Base-by-base conservation (phyloP, 2,329 filamentous ascomycete species). In the Aspergillus pseudotamarii region DNA sequence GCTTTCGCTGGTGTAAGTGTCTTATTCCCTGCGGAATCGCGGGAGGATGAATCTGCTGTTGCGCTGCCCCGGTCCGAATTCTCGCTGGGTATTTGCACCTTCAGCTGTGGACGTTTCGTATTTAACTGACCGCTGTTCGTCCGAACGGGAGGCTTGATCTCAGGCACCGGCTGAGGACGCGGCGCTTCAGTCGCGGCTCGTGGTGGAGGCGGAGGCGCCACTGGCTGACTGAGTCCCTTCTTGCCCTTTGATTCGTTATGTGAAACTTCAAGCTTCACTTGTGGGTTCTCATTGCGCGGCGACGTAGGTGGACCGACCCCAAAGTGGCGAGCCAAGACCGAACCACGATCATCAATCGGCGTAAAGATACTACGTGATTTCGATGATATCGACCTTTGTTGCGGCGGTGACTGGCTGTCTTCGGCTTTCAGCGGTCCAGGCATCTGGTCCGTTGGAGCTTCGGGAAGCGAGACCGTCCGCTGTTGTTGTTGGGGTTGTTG, bases 281-380 rank as follows among this genome's bases (percentile, higher is more conserved):
- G 60, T 10, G 74, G 59, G n/a, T 76, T 72, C 51, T 86, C 83
- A 53, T 73, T 76, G 62, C 79, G 80, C 26, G 79, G 76, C 26
- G 78, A 74, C 56, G 83, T 77, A 56, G 88, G 87, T 3, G 86
- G 83, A 11, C 87, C 84, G 68, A 91, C 86, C 19, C 88, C 89
- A 66, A 91, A 89, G 75, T 97, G 93, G 68, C 94, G 92, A 14
- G 92, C 93, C 50, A 97, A 80, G 63, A 97, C 90, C 1, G 94
- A 97, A 56, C 92, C 87, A 71, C 91, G 93, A 75, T 97, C 94
- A 72, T 98, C 95, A 66, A 99, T 96, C 0, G 95, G 95, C 0
- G 95, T 99, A 75, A 98, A 98, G 64, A 99, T 98, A 76, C 94
- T 97, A 75, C 94, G 90, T 26, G 90, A 90, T 76, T 94, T 94